phyloP scores from a whole-genome alignment of 2,329 filamentous ascomycete species.

The Teratosphaeriaceae sp. region DNA sequence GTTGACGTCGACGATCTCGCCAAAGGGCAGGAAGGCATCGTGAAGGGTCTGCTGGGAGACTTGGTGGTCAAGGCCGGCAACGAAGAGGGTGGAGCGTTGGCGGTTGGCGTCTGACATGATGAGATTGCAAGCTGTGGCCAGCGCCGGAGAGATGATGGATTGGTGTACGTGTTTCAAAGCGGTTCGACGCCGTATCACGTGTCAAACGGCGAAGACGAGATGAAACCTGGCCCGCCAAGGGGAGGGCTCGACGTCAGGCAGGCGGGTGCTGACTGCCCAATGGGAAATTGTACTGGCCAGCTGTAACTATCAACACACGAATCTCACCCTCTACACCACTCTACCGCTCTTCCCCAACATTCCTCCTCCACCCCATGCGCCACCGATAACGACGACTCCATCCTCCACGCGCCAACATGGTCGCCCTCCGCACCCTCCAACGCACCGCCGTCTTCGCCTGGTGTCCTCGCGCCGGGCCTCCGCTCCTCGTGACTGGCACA shows the following conservation, averaged over 20 bases:
- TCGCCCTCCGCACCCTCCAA: slow-evolving; percentile 91
- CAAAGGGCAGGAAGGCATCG: slow-evolving; percentile 93
- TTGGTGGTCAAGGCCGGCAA: slow-evolving; percentile 76
- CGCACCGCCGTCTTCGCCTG: slow-evolving; percentile 96
- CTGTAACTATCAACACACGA: neutral
- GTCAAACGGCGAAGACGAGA: no score
- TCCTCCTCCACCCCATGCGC: slow-evolving; percentile 7
- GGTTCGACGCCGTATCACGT: neutral
- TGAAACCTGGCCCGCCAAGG: neutral
- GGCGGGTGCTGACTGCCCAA: neutral
- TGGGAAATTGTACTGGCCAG: slow-evolving; percentile 2
- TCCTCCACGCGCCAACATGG: slow-evolving; percentile 53
- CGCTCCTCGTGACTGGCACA: slow-evolving; percentile 86
- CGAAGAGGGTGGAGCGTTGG: slow-evolving; percentile 79
- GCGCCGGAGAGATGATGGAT: no score
- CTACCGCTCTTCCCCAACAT: slow-evolving; percentile 5
- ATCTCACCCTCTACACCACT: slow-evolving; percentile 4
- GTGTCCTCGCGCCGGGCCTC: slow-evolving; percentile 73
- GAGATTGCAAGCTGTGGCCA: neutral
- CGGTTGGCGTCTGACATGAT: slow-evolving; percentile 76
- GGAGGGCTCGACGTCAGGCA: neutral
- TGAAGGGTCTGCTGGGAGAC: slow-evolving; percentile 71
- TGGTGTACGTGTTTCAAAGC: neutral
- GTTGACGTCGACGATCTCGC: slow-evolving; percentile 86
- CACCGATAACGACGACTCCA: neutral